Percentiles rank a stretch among this genome's conserved stretches.
Evolutionary conservation across 345 rosid genomes (phyloP).

Genomic region (Toxicodendron radicans): DNA sequence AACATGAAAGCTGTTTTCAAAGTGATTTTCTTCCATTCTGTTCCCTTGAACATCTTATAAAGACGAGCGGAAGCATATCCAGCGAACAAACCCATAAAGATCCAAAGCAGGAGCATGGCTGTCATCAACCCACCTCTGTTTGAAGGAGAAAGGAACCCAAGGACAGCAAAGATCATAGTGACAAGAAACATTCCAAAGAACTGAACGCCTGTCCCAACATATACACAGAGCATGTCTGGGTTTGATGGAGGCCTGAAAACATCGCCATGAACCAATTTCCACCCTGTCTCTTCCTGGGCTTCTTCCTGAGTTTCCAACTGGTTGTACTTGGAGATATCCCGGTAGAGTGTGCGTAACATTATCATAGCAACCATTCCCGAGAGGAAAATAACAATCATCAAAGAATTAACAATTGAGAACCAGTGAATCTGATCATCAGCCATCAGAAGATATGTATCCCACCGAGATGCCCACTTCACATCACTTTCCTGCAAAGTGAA

Average conservation of each 20-base stretch:
- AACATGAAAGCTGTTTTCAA: conserved; percentile 75
- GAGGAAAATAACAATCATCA: conserved; percentile 95
- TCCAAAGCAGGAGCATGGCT: conserved; percentile 88
- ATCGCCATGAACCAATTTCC: conserved; percentile 96
- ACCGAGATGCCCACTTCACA: conserved; percentile 92
- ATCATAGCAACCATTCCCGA: conserved; percentile 99
- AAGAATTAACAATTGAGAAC: conserved; percentile 88
- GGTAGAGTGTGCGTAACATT: conserved; percentile 86
- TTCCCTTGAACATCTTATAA: conserved; percentile 77
- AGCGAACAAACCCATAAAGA: conserved; percentile 88
- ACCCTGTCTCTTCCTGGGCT: conserved; percentile 90
- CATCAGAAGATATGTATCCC: conserved; percentile 96
- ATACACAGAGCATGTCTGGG: conserved; percentile 76
- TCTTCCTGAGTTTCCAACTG: conserved; percentile 95
- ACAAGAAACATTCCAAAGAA: conserved; percentile 84
- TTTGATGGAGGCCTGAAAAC: conserved; percentile 81
- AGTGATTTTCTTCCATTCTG: conserved; percentile 83
- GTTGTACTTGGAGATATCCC: conserved; percentile 92
- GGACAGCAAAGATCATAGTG: conserved; percentile 86
- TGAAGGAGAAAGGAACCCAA: conserved; percentile 91
- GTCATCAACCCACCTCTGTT: conserved; percentile 92
- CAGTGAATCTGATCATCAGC: conserved; percentile 95
- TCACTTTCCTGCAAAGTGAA: conserved; percentile 65
- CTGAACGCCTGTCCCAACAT: conserved; percentile 91
- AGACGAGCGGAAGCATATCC: conserved; percentile 81